A percentile compares a stretch with the other conserved stretches of the same genome.
Conservation (phyloP, 495 filamentous ascomycete species). For the Lentithecium fluviatile region DNA sequence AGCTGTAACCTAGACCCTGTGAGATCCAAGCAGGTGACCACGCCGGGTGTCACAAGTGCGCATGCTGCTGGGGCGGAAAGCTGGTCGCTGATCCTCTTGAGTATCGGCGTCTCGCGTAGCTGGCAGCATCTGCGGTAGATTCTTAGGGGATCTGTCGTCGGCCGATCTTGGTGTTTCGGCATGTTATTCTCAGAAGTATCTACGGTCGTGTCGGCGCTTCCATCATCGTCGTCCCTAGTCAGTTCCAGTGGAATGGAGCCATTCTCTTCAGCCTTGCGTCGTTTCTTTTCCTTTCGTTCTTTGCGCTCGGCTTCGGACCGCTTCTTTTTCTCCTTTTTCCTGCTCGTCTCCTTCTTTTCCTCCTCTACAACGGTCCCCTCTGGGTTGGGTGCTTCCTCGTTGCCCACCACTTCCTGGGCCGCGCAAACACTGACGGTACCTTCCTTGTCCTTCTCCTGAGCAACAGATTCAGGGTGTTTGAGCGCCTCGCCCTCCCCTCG, state of each 20-base stretch:
- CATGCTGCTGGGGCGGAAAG: constrained; percentile 67
- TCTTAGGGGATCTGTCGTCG: constrained; percentile 85
- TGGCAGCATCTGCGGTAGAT: constrained; percentile 97
- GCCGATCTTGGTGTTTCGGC: constrained; percentile 61
- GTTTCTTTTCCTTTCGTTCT: constrained; percentile 79
- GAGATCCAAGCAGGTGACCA: constrained; percentile 78
- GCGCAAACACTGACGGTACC: constrained; percentile 48
- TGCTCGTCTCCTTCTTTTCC: constrained; percentile 53
- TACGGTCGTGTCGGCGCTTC: constrained; percentile 22
- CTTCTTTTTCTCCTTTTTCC: constrained; percentile 90
- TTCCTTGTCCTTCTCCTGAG: constrained; percentile 58
- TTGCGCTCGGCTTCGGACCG: constrained; percentile 83
- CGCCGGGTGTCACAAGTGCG: constrained; percentile 60
- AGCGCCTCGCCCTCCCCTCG: constrained; percentile 67
- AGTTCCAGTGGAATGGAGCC: constrained; percentile 78
- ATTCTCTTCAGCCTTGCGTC: constrained; percentile 75
- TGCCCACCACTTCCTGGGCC: constrained; percentile 39
- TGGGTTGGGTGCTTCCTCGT: constrained; percentile 35
- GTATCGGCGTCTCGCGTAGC: constrained; percentile 81
- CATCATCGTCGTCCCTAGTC: constrained; percentile 51
- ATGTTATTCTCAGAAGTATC: constrained; percentile 13
- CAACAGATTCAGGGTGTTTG: constrained; percentile 59
- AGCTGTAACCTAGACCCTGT: constrained; percentile 79
- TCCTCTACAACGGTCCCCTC: constrained; percentile 38
- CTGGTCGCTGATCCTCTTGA: constrained; percentile 85